A percentile compares a stretch with the other conserved stretches of the same genome.
phyloP scores from a whole-genome alignment of 495 filamentous ascomycete genomes.

The Daldinia childiae region DNA sequence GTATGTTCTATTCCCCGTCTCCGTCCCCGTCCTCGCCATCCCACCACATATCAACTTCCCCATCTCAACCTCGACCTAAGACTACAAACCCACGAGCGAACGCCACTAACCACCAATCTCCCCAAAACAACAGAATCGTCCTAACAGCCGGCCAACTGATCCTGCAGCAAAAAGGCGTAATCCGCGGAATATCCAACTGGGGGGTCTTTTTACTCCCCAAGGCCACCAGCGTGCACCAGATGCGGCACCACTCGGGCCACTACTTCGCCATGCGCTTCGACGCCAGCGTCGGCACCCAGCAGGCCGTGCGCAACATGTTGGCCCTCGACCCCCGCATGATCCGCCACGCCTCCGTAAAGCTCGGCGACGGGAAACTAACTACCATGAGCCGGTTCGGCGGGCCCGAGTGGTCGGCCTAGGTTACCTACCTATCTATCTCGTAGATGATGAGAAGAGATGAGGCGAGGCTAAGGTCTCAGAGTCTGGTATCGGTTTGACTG shows the following conservation, averaged over 20 bases:
- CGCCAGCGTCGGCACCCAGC: conserved; percentile 72
- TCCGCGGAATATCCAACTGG: conserved; percentile 95
- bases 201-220: conserved; percentile 85
- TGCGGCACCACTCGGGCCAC: conserved; percentile 81
- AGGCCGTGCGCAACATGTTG: conserved; percentile 75
- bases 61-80: not conserved
- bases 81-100: no score
- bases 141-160: conserved; percentile 83
- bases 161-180: conserved; percentile 84
- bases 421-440: no score
- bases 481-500: not conserved
- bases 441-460: not conserved
- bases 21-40: not conserved
- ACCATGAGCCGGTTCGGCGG: conserved; percentile 70
- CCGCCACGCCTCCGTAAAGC: conserved; percentile 82
- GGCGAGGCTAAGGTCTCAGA: not conserved
- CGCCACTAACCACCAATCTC: not conserved
- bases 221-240: conserved; percentile 77
- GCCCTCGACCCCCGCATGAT: conserved; percentile 93
- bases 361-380: conserved; percentile 79
- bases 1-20: conserved; percentile 58
- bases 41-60: not conserved
- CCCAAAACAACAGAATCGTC: conserved; percentile 71
- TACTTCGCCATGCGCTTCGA: conserved; percentile 99
- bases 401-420: conserved; percentile 57